A percentile compares a stretch with the other conserved stretches of the same genome.
phyloP scores from a whole-genome alignment of 2,329 filamentous ascomycete genomes.

The Diaporthe sp. region DNA sequence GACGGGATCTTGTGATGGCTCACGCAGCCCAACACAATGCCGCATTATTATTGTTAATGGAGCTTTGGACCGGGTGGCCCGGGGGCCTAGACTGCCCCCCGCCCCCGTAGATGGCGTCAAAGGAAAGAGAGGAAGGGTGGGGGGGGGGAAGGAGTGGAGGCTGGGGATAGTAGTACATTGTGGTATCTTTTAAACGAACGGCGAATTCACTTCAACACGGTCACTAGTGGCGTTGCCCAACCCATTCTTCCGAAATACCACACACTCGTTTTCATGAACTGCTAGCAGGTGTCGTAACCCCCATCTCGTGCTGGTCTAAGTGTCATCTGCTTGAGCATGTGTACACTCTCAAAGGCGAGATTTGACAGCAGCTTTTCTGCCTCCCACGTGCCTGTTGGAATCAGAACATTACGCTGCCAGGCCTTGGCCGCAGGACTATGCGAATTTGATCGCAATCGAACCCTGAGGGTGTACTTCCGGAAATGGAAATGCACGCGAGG shows the following conservation, averaged over 20 bases:
- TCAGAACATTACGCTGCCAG: not conserved
- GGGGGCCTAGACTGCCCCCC: conserved; percentile 10
- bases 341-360: no score
- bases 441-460: no score
- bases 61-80: conserved; percentile 1
- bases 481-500: not conserved
- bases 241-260: conserved; percentile 13
- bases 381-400: not conserved
- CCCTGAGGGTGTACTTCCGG: not conserved
- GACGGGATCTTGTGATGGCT: not conserved
- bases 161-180: conserved; percentile 7
- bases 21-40: not conserved
- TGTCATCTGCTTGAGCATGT: no score
- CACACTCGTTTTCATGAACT: conserved; percentile 9
- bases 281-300: not conserved
- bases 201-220: conserved; percentile 32
- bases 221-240: conserved; percentile 12
- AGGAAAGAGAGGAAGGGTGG: not conserved
- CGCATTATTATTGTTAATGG: conserved; percentile 24
- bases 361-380: not conserved
- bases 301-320: not conserved
- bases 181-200: conserved; percentile 28
- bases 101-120: conserved; percentile 18
- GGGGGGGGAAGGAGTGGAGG: not conserved
- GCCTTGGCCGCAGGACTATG: not conserved